phyloP scores from a whole-genome alignment of 345 rosid species.

The Rhizophora mangle region DNA sequence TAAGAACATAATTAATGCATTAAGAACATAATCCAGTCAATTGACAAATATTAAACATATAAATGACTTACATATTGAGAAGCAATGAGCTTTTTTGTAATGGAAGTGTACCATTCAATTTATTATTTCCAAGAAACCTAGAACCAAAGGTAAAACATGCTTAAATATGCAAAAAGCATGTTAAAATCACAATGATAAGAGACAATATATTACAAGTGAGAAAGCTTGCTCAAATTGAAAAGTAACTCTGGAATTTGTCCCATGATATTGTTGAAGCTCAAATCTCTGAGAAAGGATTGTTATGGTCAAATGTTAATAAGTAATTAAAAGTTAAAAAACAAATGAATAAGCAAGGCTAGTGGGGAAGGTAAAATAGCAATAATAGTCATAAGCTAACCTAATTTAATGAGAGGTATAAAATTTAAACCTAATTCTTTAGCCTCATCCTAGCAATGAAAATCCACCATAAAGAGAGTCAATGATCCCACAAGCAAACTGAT shows the following conservation, averaged over 20 bases:
- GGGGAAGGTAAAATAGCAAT: no score
- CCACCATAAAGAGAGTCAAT: no score
- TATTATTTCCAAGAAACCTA: constrained; percentile 69
- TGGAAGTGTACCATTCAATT: constrained; percentile 55
- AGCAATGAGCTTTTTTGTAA: constrained; percentile 42
- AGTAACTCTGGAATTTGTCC: constrained; percentile 42
- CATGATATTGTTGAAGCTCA: constrained; percentile 52
- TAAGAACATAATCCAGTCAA: background rate
- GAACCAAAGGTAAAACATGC: constrained; percentile 14
- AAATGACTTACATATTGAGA: constrained; percentile 47
- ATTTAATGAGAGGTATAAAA: no score
- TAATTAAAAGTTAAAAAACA: background rate
- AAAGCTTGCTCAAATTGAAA: constrained; percentile 38
- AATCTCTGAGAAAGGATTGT: constrained; percentile 38
- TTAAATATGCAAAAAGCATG: background rate
- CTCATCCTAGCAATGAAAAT: no score
- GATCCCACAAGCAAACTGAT: no score
- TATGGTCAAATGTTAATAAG: background rate
- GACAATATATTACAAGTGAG: constrained; percentile 47
- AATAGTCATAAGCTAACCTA: no score
- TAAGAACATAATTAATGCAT: no score
- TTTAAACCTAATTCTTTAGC: no score
- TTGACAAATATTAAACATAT: background rate
- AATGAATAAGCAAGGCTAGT: no score
- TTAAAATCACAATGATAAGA: constrained; percentile 3